Evolutionary conservation across 176 grass and related monocot species (phyloP).

Genomic region (Cenchrus americanus): DNA sequence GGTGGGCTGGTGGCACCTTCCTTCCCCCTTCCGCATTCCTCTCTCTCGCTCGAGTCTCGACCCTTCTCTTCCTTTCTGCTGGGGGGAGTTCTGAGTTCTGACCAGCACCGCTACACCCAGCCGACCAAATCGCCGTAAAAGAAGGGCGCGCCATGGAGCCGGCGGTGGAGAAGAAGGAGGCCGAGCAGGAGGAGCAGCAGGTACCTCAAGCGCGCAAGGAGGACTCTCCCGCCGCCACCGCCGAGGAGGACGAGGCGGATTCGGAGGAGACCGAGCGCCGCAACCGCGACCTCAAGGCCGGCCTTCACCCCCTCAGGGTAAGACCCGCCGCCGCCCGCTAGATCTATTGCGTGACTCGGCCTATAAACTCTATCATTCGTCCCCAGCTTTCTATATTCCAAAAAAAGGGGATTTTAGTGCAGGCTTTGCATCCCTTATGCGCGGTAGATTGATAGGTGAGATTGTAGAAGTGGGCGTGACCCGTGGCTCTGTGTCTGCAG

Average conservation of each 20-base stretch:
- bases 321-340: constrained; percentile 24
- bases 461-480: constrained; percentile 15
- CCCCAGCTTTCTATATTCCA: not conserved
- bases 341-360: constrained; percentile 28
- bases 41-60: not conserved
- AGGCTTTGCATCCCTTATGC: not conserved
- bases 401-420: not conserved
- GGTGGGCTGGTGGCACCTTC: no score
- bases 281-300: constrained; percentile 77
- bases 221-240: constrained; percentile 6
- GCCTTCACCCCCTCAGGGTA: constrained; percentile 94
- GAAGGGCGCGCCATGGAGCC: constrained; percentile 32
- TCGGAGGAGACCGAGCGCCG: constrained; percentile 72
- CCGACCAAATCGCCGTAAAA: constrained; percentile 32
- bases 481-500: constrained; percentile 37
- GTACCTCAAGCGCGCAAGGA: constrained; percentile 37
- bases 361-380: not conserved
- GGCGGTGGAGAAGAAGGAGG: constrained; percentile 43
- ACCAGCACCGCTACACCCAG: constrained; percentile 6
- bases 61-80: not conserved
- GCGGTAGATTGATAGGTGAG: not conserved
- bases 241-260: constrained; percentile 50
- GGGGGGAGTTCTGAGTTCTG: constrained; percentile 4
- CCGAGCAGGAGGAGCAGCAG: constrained; percentile 52
- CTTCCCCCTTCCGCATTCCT: not conserved